A percentile compares a stretch with the other conserved stretches of the same genome.
These are phyloP conservation scores for Picea glauca DNA, from an alignment of 75 land plant genomes.

Conservation along the genomic window DNA sequence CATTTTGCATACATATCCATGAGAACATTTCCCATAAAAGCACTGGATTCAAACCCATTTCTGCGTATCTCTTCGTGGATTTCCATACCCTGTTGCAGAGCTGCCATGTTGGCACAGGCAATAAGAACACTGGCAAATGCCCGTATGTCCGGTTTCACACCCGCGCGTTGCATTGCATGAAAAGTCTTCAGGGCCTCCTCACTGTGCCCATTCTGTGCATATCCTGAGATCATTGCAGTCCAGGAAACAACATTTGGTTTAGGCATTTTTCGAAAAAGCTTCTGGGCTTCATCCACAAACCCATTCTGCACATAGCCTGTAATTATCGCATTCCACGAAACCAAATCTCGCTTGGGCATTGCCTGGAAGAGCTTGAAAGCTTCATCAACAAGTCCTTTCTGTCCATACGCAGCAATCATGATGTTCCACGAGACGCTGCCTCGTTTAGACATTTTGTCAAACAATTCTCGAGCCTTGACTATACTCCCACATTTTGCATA, in stretches of 20 bases:
- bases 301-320: conserved; percentile 6
- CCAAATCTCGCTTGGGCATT: conserved; percentile 4
- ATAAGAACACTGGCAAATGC: neutral
- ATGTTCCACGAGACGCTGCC: conserved; percentile 18
- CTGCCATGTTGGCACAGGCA: conserved; percentile 10
- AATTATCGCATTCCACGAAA: conserved; percentile 6
- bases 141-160: neutral
- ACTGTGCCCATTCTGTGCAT: conserved; percentile 7
- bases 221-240: conserved; percentile 11
- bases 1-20: conserved; percentile 18
- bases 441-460: conserved; percentile 11
- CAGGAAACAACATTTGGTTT: conserved; percentile 8
- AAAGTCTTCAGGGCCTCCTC: conserved; percentile 3
- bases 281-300: neutral
- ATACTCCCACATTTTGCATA: conserved; percentile 16
- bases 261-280: neutral
- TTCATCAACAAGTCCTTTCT: conserved; percentile 13
- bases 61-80: conserved; percentile 1
- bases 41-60: neutral
- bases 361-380: conserved; percentile 15
- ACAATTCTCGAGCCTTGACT: conserved; percentile 15
- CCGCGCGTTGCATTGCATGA: conserved; percentile 6
- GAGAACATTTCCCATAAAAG: conserved; percentile 7
- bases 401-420: conserved; percentile 24
- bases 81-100: conserved; percentile 5